Percentiles rank a stretch among this genome's conserved stretches.
phyloP scores from a whole-genome alignment of 1,284 basidiomycete genomes.

The Rhodotorula mucilaginosa region DNA sequence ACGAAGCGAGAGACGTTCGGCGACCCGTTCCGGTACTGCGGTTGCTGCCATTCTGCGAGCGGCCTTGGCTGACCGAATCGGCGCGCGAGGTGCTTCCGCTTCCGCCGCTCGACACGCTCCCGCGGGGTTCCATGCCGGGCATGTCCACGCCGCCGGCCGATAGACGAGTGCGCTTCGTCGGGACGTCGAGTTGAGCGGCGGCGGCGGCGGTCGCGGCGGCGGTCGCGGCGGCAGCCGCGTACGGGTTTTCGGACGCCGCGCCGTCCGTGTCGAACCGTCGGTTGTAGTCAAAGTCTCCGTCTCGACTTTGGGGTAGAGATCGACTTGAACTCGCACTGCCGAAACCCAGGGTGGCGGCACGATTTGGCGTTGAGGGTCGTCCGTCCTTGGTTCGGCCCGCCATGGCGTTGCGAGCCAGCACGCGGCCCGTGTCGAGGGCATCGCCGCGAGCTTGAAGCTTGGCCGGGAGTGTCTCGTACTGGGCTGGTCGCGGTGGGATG shows the following conservation, averaged over 20 bases:
- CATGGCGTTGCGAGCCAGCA: slow-evolving; percentile 4
- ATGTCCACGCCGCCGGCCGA: neutral
- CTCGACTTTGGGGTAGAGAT: no score
- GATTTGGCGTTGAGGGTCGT: slow-evolving; percentile 5
- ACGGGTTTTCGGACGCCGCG: no score
- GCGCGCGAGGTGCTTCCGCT: neutral
- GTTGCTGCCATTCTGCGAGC: neutral
- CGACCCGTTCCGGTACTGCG: neutral
- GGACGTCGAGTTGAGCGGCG: neutral
- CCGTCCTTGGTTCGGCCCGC: neutral
- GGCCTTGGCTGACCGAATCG: neutral
- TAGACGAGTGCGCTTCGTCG: neutral
- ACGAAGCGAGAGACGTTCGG: slow-evolving; percentile 9
- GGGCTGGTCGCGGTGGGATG: slow-evolving; percentile 2
- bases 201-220: no score
- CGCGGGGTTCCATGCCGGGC: neutral
- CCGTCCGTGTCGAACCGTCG: no score
- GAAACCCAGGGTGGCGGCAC: neutral
- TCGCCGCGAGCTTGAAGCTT: slow-evolving; percentile 42
- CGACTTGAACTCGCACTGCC: no score
- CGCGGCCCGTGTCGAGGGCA: slow-evolving; percentile 14
- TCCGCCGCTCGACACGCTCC: slow-evolving; percentile 8
- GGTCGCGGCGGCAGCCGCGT: no score
- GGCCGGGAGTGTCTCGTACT: slow-evolving; percentile 35
- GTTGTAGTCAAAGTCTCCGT: neutral